These are phyloP conservation scores for Penicillium vulpinum DNA, from an alignment of 2,329 filamentous ascomycete genomes.

Conservation along the genomic window DNA sequence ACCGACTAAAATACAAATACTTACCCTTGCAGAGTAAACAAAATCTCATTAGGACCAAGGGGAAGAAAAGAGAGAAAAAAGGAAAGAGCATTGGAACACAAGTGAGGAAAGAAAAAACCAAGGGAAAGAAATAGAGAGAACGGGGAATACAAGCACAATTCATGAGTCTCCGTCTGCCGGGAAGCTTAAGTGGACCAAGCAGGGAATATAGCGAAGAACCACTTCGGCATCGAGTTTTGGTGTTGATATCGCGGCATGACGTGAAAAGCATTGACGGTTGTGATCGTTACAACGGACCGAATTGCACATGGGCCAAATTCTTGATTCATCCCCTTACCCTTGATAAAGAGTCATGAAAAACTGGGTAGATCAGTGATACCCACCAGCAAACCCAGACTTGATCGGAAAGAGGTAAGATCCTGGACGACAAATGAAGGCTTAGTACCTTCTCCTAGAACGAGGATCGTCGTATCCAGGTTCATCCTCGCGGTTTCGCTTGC, in stretches of 20 bases:
- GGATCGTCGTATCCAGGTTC: conserved; percentile 72
- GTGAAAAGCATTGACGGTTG: conserved; percentile 3
- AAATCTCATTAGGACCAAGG: conserved; percentile 19
- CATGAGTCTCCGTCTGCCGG: conserved; percentile 9
- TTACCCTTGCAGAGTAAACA: conserved; percentile 35
- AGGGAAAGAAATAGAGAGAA: conserved; percentile 27
- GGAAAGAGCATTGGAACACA: conserved; percentile 26
- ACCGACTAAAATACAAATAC: conserved; percentile 47
- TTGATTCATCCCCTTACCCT: conserved; percentile 41
- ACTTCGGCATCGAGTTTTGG: neutral
- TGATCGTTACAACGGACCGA: conserved; percentile 28
- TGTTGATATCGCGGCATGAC: neutral
- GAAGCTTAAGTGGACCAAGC: neutral
- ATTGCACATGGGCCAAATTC: conserved; percentile 21
- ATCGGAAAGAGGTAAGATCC: conserved; percentile 18
- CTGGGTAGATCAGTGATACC: conserved; percentile 41
- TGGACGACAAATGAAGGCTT: conserved; percentile 22
- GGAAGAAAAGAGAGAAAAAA: conserved; percentile 33
- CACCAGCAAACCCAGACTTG: conserved; percentile 43
- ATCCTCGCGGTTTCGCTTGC: conserved; percentile 72
- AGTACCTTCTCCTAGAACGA: conserved; percentile 62
- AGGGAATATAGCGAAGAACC: neutral
- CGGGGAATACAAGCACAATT: conserved; percentile 21
- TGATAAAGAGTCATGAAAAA: conserved; percentile 26
- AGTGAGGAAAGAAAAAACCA: conserved; percentile 26